A percentile compares a stretch with the other conserved stretches of the same genome.
Conservation (phyloP, 1,139 yeast genomes). For the Suhomyces guaymorum region DNA sequence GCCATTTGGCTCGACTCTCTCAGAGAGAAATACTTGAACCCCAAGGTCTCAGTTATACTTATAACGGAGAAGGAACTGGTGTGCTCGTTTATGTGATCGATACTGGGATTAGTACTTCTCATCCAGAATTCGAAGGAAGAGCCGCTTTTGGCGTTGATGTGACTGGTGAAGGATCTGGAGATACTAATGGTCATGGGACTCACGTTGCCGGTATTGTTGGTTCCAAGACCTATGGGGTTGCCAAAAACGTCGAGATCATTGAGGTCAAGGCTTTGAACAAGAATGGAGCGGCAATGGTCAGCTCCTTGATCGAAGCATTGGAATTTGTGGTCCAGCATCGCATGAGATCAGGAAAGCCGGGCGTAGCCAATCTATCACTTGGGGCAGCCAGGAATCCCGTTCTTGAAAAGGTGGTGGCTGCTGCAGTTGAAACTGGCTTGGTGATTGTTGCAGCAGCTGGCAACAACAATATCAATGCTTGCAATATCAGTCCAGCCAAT, state of each 20-base stretch:
- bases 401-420: conserved; percentile 71
- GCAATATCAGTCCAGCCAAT: conserved; percentile 79
- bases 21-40: conserved; percentile 41
- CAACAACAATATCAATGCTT: conserved; percentile 74
- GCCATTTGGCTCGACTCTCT: conserved; percentile 68
- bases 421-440: conserved; percentile 68
- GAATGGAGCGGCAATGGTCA: conserved; percentile 66
- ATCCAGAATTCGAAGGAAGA: conserved; percentile 68
- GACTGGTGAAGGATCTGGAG: conserved; percentile 63
- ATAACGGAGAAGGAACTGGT: conserved; percentile 49
- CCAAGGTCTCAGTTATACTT: conserved; percentile 37
- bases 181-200: conserved; percentile 74
- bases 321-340: conserved; percentile 71
- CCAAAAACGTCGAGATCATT: conserved; percentile 62
- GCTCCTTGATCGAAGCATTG: conserved; percentile 68
- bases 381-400: conserved; percentile 70
- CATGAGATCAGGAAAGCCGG: conserved; percentile 40
- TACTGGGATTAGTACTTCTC: conserved; percentile 63
- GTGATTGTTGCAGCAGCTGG: conserved; percentile 91
- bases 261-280: conserved; percentile 71
- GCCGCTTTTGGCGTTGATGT: conserved; percentile 60
- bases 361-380: conserved; percentile 78
- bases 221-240: conserved; percentile 74
- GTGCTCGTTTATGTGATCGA: conserved; percentile 81
- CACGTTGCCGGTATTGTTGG: conserved; percentile 93